Conservation (phyloP, 2,329 filamentous ascomycete genomes). For the Rhynchosporium graminicola region DNA sequence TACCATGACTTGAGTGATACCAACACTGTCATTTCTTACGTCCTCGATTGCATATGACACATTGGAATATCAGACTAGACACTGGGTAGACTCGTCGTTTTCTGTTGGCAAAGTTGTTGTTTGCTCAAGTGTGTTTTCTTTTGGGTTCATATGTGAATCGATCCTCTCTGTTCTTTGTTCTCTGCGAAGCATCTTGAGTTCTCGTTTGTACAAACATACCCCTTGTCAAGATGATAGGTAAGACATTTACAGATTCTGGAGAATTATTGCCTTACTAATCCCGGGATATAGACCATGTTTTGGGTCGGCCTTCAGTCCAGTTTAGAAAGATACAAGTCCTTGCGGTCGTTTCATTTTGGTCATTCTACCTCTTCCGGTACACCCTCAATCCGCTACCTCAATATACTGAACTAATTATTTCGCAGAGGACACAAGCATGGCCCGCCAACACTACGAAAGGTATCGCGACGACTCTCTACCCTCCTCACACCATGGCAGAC, state of each 20-base stretch:
- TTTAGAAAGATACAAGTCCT: slow-evolving; percentile 93
- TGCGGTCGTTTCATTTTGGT: slow-evolving; percentile 89
- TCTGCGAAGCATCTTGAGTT: neutral
- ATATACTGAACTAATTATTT: slow-evolving; percentile 16
- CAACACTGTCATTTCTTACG: neutral
- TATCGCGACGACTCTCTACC: slow-evolving; percentile 71
- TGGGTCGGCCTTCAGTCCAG: slow-evolving; percentile 86
- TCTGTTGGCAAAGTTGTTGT: slow-evolving; percentile 4
- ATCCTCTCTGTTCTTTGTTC: slow-evolving; percentile 21
- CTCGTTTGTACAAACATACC: slow-evolving; percentile 13
- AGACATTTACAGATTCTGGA: neutral
- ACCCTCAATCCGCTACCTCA: slow-evolving; percentile 30
- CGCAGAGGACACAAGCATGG: slow-evolving; percentile 81
- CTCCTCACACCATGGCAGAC: slow-evolving; percentile 87
- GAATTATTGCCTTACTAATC: slow-evolving; percentile 1
- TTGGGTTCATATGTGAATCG: slow-evolving; percentile 18
- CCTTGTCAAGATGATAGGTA: slow-evolving; percentile 38
- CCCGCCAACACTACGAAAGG: slow-evolving; percentile 68
- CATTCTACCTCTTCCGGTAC: slow-evolving; percentile 76
- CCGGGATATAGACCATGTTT: slow-evolving; percentile 70
- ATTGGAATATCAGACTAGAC: slow-evolving; percentile 1
- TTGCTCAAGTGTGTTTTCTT: slow-evolving; percentile 4
- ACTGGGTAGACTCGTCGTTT: neutral
- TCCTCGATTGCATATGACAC: neutral
- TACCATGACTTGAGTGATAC: neutral